Evolutionary conservation across 2,329 filamentous ascomycete genomes (phyloP), one percentile per base, ranked within the genome.

Genomic region (Ramularia collo-cygni): DNA sequence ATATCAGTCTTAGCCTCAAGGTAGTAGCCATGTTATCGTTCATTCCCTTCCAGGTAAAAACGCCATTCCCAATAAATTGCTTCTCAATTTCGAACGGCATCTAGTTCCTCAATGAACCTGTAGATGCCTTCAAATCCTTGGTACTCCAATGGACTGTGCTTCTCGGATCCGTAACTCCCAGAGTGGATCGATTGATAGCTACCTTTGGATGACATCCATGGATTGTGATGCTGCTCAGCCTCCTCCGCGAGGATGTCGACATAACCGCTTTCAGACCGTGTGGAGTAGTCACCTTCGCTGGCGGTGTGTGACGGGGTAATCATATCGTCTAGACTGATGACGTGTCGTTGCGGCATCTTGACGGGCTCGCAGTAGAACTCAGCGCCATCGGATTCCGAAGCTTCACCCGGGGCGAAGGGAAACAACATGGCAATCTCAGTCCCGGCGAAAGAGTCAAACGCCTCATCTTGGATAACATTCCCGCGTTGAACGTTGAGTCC

Each of bases 401-500:
- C 66, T 33, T 67, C 51, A 46, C 71, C 79, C 0, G 89, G 84
- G 1, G 89, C 89, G 55, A 87, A 95, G 1, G 90, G 90, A 55
- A 95, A 95, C 30, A 80, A 74, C 14, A 96, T 71, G 4, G 87
- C 86, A 50, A 92, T 74, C 2, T 83, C 72, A 1, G 79, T 78
- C 7, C 83, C 87, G 17, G 73, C 72, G 40, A 75, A 77, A 5
- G 63, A 56, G 40, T 85, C 77, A 53, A 94, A 94, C 13, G 82
- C 79, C 21, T 75, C 71, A 49, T 96, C 92, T 65, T 96, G 83
- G 9, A 75, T 69, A 3, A 96, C 76, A 3, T 85, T 68, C 2
- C 92, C 92, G 38, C 87, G 75, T 47, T 81, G 78, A 6, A 98
- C 74, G n/a, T 83, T 85, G 8, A 94, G 74, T 59, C 98, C 92